A percentile compares a stretch with the other conserved stretches of the same genome.
Evolutionary conservation across 768 basidiomycete genomes (phyloP).

Genomic region (Boletus reticulatus): DNA sequence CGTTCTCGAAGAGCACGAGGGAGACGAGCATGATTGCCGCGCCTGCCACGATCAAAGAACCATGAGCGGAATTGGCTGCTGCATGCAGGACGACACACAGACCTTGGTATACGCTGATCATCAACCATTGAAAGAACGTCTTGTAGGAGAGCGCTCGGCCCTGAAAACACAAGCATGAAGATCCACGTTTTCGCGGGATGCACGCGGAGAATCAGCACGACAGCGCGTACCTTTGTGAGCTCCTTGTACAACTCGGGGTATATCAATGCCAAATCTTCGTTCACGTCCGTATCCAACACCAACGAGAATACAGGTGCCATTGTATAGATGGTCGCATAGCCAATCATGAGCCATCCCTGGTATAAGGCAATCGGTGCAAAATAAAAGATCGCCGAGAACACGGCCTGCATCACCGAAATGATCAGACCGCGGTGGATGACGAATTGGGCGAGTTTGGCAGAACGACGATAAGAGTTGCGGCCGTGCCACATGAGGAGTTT

Average conservation of each 20-base stretch:
- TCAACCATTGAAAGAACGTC: constrained; percentile 97
- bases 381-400: constrained; percentile 90
- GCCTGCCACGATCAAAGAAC: constrained; percentile 43
- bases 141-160: constrained; percentile 94
- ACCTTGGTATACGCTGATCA: constrained; percentile 99
- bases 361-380: constrained; percentile 97
- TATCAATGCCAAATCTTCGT: constrained; percentile 88
- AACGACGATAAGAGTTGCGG: constrained; percentile 96
- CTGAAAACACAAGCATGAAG: constrained; percentile 37
- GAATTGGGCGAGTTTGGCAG: constrained; percentile 96
- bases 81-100: neutral
- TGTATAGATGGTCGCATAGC: constrained; percentile 94
- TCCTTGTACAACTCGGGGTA: constrained; percentile 99
- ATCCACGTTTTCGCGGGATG: neutral
- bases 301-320: constrained; percentile 99
- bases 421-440: constrained; percentile 97
- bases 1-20: constrained; percentile 92
- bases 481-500: constrained; percentile 99
- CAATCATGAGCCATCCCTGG: constrained; percentile 97
- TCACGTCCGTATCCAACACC: constrained; percentile 94
- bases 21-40: constrained; percentile 99
- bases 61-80: neutral
- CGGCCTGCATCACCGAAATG: constrained; percentile 97
- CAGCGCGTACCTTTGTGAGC: constrained; percentile 72
- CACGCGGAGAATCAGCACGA: neutral